These are phyloP conservation scores for Nevesoporus exiguus DNA, from an alignment of 768 basidiomycete genomes.

Conservation along the genomic window DNA sequence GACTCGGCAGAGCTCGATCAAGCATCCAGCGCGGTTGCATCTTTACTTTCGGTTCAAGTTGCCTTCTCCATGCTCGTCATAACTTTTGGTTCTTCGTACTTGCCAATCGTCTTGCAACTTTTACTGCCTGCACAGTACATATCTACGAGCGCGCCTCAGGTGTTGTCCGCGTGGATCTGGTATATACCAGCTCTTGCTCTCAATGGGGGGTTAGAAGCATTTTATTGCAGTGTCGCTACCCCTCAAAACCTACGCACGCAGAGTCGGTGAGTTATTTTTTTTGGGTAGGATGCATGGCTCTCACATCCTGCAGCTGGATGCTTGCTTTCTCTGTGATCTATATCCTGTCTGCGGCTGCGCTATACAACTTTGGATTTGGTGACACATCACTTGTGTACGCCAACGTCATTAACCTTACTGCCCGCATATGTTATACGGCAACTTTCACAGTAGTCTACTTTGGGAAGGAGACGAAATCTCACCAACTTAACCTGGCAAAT, in stretches of 20 bases:
- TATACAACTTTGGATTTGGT: constrained; percentile 49
- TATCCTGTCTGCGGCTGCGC: constrained; percentile 46
- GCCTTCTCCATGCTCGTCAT: constrained; percentile 66
- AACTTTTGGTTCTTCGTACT: constrained; percentile 72
- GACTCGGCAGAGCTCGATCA: constrained; percentile 26
- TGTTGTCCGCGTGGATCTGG: constrained; percentile 77
- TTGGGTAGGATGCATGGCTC: background rate
- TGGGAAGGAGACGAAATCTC: constrained; percentile 14
- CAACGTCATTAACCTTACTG: constrained; percentile 64
- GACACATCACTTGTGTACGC: constrained; percentile 74
- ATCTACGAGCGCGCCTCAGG: constrained; percentile 72
- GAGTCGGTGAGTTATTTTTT: constrained; percentile 45
- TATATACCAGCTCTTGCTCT: constrained; percentile 88
- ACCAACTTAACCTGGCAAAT: constrained; percentile 12
- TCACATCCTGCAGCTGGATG: constrained; percentile 57
- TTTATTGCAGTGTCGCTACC: constrained; percentile 75
- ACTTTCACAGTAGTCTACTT: constrained; percentile 51
- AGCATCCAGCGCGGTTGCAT: constrained; percentile 50
- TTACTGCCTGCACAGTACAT: constrained; percentile 70
- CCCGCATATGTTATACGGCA: constrained; percentile 60
- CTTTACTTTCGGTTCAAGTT: constrained; percentile 64
- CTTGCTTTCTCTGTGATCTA: constrained; percentile 70
- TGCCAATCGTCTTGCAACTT: constrained; percentile 63
- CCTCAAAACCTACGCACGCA: constrained; percentile 65
- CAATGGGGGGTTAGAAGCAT: constrained; percentile 91